A percentile compares a stretch with the other conserved stretches of the same genome.
Evolutionary conservation across 257 asterid genomes (phyloP).

Genomic region (Solanum paucissectum): DNA sequence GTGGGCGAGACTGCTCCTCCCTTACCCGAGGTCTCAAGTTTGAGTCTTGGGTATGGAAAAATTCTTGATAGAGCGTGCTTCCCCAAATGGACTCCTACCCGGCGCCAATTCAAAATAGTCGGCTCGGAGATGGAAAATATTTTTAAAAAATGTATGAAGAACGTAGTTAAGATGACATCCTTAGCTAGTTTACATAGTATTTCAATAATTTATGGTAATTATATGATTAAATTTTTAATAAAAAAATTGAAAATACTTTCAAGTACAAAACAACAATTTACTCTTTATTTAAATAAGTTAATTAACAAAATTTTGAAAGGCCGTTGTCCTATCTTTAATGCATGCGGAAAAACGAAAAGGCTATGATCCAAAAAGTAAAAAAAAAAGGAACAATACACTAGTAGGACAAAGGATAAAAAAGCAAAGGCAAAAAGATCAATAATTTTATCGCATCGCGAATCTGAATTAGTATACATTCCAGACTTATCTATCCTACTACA

Average conservation of each 20-base stretch:
- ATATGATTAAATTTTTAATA: background rate
- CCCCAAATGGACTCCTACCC: background rate
- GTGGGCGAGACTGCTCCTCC: too few relatives aligned
- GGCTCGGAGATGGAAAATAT: too few relatives aligned
- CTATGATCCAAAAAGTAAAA: background rate
- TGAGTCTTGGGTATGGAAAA: too few relatives aligned
- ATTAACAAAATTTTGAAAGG: background rate
- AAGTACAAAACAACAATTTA: background rate
- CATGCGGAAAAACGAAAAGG: background rate
- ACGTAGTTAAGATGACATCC: background rate
- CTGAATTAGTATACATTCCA: background rate
- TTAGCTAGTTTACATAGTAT: background rate
- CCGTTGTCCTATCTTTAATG: background rate
- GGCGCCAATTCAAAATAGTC: too few relatives aligned
- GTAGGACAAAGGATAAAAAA: background rate
- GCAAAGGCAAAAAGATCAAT: background rate
- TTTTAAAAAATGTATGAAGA: background rate
- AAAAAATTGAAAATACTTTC: background rate
- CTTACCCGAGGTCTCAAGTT: too few relatives aligned
- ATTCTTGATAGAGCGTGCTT: fast-evolving
- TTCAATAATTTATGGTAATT: background rate
- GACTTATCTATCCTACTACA: background rate
- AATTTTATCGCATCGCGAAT: background rate
- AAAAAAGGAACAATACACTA: background rate
- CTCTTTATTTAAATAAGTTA: background rate